Evolutionary conservation across 768 basidiomycete species (phyloP), one percentile per base, ranked within the genome.

Genomic region (Collybia sordida): DNA sequence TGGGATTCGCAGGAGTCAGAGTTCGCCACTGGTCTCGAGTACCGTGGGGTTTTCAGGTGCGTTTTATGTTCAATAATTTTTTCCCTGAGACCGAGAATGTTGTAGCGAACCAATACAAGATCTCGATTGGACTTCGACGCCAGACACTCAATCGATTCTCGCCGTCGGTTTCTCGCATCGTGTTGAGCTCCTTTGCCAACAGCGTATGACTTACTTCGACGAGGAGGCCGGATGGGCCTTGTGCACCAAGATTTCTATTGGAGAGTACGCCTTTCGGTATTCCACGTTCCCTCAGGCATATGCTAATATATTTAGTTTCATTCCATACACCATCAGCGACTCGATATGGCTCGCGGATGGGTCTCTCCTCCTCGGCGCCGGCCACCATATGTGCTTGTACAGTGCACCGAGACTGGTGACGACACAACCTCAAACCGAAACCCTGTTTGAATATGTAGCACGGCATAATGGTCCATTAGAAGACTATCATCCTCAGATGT

Each of bases 1-100:
- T 98, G 96, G 96, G 93, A 98, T 66, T 97, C 94, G 0, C 88
- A 88, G 45, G 90, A 90, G 65, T 94, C 90, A 15, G 91, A 96
- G 66, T 98, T 98, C 66, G 85, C 92, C 6, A 87, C 89, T 4
- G 95, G 95, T 2, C 72, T 95, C 42, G 95, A 97, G 65, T 88
- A 86, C 62, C 74, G 77, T 36, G 73, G 76, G 34, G 64, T 81
- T 12, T 85, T 81, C 52, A 75, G 72, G 90, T 91, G 59, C 56
- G 73, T 56, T 41, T 12, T 36, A 15, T 45, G 25, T 25, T 36
- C 34, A 24, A 22, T 9, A 38, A 9, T 28, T n/a, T 6, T 2
- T 42, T n/a, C 28, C n/a, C 28, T 44, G 39, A 41, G 27, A 27
- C 35, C 27, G 42, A 38, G 12, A 39, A 25, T 7, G 17, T 34